Evolutionary conservation across 148 eudicot genomes (phyloP).

Genomic region (Vaccinium myrtillus): DNA sequence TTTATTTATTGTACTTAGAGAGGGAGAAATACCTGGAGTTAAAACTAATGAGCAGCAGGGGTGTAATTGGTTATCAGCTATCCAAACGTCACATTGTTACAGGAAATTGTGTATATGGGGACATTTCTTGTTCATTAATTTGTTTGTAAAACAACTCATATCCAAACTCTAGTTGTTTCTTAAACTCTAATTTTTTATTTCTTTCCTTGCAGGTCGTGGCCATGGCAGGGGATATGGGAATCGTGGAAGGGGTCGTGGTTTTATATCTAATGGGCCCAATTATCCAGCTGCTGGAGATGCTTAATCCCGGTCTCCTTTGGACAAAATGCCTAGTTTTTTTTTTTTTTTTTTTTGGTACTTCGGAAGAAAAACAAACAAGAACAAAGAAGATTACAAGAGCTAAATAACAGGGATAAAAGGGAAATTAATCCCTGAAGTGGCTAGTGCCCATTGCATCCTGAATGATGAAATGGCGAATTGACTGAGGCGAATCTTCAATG

Average conservation of each 20-base stretch:
- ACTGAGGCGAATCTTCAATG: too few species aligned
- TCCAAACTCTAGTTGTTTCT: neutral
- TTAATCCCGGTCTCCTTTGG: conserved; percentile 21
- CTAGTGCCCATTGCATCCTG: too few species aligned
- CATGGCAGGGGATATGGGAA: conserved; percentile 60
- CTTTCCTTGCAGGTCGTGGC: conserved; percentile 53
- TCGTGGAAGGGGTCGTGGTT: conserved; percentile 69
- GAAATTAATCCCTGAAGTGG: too few species aligned
- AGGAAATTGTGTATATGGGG: neutral
- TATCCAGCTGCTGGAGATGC: conserved; percentile 49
- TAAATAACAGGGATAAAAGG: too few species aligned
- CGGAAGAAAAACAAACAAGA: too few species aligned
- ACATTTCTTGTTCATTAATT: neutral
- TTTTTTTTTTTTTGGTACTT: too few species aligned
- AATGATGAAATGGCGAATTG: too few species aligned
- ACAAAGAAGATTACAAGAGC: too few species aligned
- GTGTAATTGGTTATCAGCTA: neutral
- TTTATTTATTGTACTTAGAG: neutral
- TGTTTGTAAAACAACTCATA: too few species aligned
- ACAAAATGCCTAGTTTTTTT: conserved; percentile 26
- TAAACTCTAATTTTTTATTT: neutral
- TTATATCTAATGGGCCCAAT: conserved; percentile 61
- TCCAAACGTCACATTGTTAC: neutral
- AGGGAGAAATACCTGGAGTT: neutral
- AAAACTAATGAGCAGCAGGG: neutral